phyloP scores from a whole-genome alignment of 179 eudicot species.

The Heliamphora pulchella region DNA sequence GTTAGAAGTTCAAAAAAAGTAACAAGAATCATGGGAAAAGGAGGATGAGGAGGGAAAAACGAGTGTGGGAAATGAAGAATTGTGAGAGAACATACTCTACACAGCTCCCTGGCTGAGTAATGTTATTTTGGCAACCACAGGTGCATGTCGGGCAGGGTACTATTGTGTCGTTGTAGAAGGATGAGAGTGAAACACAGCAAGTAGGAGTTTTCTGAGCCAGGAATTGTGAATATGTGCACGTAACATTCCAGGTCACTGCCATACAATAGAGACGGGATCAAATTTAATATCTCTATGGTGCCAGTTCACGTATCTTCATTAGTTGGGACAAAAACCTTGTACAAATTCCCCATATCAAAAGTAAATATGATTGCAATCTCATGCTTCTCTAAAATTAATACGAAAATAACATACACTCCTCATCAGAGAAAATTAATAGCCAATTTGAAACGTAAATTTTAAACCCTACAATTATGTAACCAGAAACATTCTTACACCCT shows the following conservation, averaged over 20 bases:
- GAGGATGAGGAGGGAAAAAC: neutral
- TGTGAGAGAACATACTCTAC: conserved; percentile 25
- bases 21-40: neutral
- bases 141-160: conserved; percentile 37
- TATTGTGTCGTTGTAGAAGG: conserved; percentile 41
- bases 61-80: neutral
- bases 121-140: conserved; percentile 39
- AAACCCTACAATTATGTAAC: neutral
- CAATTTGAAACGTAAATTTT: neutral
- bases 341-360: neutral
- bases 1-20: neutral
- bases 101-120: conserved; percentile 31
- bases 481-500: neutral
- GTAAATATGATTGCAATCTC: neutral
- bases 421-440: neutral
- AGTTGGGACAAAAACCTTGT: neutral
- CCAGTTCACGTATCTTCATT: neutral
- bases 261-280: neutral
- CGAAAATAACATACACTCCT: neutral
- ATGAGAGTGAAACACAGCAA: conserved; percentile 48
- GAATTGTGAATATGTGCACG: conserved; percentile 43
- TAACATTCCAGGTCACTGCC: conserved; percentile 42
- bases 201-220: conserved; percentile 35
- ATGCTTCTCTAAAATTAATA: neutral
- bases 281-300: neutral